These are phyloP conservation scores for Hypseocharis bilobata DNA, from an alignment of 441 rosid genomes.

Conservation along the genomic window DNA sequence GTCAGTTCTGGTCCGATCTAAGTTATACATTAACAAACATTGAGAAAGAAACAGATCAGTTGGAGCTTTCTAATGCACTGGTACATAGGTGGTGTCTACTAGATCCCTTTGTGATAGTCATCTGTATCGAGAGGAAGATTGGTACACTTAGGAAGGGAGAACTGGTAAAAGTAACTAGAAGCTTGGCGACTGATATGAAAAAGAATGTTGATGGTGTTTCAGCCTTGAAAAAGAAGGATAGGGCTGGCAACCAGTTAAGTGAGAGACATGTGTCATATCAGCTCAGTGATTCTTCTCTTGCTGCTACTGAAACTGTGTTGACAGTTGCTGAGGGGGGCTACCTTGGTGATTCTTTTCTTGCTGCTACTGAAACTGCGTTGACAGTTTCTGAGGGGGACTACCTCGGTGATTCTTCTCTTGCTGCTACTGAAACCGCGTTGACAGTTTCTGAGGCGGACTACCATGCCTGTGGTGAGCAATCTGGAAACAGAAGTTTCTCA, in stretches of 20 bases:
- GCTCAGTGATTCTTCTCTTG: constrained; percentile 25
- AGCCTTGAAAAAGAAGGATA: constrained; percentile 20
- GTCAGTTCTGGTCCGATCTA: constrained; percentile 63
- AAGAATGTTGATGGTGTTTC: constrained; percentile 24
- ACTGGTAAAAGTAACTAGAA: constrained; percentile 46
- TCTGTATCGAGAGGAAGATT: constrained; percentile 60
- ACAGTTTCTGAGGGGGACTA: too few relatives aligned
- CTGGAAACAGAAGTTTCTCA: constrained; percentile 26
- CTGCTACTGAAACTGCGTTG: too few relatives aligned
- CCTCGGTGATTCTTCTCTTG: too few relatives aligned
- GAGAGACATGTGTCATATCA: constrained; percentile 20
- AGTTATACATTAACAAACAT: constrained; percentile 37
- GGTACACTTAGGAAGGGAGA: constrained; percentile 68
- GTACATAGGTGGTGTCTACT: constrained; percentile 60
- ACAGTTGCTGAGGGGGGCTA: too few relatives aligned
- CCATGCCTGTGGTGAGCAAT: constrained; percentile 33
- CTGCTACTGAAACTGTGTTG: too few relatives aligned
- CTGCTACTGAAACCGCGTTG: constrained; percentile 36
- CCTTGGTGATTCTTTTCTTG: too few relatives aligned
- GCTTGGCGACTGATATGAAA: constrained; percentile 28
- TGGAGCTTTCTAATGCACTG: constrained; percentile 33
- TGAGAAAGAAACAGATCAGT: constrained; percentile 44
- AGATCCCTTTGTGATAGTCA: constrained; percentile 78
- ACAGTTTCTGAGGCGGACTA: constrained; percentile 33
- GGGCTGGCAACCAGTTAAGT: constrained; percentile 23